Base-by-base conservation (phyloP, 2,329 filamentous ascomycete species). In the Nothomitra cinnamomea region DNA sequence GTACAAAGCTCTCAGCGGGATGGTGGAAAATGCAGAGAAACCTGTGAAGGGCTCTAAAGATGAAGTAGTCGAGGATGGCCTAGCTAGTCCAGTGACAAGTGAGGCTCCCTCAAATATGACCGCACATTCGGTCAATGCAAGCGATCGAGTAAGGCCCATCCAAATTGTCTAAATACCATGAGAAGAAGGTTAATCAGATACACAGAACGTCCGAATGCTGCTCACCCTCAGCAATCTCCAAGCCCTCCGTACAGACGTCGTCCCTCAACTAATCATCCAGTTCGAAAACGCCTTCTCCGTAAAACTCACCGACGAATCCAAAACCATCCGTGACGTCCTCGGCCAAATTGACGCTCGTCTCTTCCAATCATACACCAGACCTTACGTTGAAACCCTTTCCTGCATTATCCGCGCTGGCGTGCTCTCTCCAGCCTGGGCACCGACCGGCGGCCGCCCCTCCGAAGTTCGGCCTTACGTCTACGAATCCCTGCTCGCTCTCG, bases 251-350 rank as follows among this genome's bases (percentile, higher is more conserved):
- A 76, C 80, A 22, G 82, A 92, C 57, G 78, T 90, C 32, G 85
- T 96, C 1, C 90, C 90, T 0, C 82, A 82, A 60, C 77, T 98
- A n/a, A 86, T 95, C 64, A 79, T 84, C 3, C 85, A 92, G 63
- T 98, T 96, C 62, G 92, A 98, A 65, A 88, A 86, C 51, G 80
- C 87, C 54, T 98, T 98, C 68, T 88, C 86, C 1, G 87, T 96
- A 57, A 94, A 94, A 63, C 77, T 98, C 56, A 94, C 88, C 1
- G 90, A 95, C 58, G 92, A 98, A 68, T 83, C 83, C 54, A 90
- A 90, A 66, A 92, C 86, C 0, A 90, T 98, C 63, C 82, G 83
- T 54, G 88, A 96, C 62, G 87, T 94, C 2, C 80, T 96, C 12
- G 77, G 78, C 15, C 88, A 96, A 65, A 95, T 98, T 58, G 89